Evolutionary conservation across 2,329 filamentous ascomycete species (phyloP).

Genomic region (Diaporthe sp.): DNA sequence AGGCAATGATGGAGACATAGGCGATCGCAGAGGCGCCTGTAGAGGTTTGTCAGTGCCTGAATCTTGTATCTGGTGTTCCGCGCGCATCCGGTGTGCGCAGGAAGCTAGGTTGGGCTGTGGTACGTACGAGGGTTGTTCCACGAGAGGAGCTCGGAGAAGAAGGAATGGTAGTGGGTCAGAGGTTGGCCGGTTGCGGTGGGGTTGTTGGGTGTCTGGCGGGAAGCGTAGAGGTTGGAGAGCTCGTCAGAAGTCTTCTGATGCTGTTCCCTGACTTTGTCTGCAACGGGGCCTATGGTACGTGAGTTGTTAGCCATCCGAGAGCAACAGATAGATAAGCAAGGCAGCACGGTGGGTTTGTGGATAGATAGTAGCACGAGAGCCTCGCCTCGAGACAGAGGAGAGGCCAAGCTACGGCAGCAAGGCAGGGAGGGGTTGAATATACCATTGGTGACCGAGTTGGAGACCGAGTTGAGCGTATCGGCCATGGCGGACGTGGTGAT

Average conservation of each 20-base stretch:
- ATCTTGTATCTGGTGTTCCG: not conserved
- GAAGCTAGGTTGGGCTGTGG: slow-evolving; percentile 24
- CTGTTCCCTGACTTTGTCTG: slow-evolving; percentile 71
- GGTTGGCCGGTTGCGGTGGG: slow-evolving; percentile 73
- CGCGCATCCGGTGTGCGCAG: not conserved
- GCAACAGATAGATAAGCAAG: slow-evolving; percentile 16
- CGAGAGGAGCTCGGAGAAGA: slow-evolving; percentile 78
- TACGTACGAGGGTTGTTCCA: slow-evolving; percentile 77
- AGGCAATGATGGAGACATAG: slow-evolving; percentile 68
- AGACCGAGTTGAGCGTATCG: slow-evolving; percentile 49
- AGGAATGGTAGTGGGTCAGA: slow-evolving; percentile 78
- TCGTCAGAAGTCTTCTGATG: slow-evolving; percentile 68
- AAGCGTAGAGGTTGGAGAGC: slow-evolving; percentile 70
- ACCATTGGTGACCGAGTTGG: slow-evolving; percentile 57
- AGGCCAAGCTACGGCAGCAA: not conserved
- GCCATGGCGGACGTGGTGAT: slow-evolving; percentile 55
- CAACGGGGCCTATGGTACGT: slow-evolving; percentile 65
- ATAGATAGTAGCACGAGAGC: slow-evolving; percentile 6
- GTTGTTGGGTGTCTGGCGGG: slow-evolving; percentile 67
- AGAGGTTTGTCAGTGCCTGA: slow-evolving; percentile 46
- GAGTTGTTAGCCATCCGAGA: slow-evolving; percentile 35
- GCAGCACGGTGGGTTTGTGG: not conserved
- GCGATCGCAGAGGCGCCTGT: slow-evolving; percentile 76
- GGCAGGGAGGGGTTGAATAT: slow-evolving; percentile 56
- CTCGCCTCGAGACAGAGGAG: slow-evolving; percentile 1